These are phyloP conservation scores for Gaultheria prostrata DNA, from an alignment of 148 eudicot genomes.

Conservation along the genomic window DNA sequence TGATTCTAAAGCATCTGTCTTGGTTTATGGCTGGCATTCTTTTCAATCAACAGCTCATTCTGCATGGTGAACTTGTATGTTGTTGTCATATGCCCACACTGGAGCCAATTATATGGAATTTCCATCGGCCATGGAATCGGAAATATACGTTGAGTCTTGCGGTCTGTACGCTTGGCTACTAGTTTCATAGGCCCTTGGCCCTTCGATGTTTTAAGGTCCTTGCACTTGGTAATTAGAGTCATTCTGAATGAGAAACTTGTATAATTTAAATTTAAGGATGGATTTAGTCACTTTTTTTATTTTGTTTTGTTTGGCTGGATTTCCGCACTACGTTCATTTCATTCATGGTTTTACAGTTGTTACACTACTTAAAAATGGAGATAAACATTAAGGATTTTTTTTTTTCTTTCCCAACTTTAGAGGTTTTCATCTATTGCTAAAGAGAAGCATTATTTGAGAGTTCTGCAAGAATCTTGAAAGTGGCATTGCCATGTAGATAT, in stretches of 20 bases:
- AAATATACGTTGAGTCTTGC: background rate
- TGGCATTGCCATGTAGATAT: background rate
- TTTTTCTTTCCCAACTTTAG: background rate
- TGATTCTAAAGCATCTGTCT: background rate
- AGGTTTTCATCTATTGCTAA: background rate
- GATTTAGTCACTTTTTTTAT: background rate
- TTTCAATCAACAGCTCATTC: background rate
- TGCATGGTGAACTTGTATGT: background rate
- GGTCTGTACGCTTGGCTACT: background rate
- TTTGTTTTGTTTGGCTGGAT: background rate
- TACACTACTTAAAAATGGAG: background rate
- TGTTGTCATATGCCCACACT: background rate
- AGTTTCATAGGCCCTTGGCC: background rate
- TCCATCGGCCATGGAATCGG: background rate
- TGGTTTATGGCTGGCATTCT: background rate
- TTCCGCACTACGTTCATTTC: background rate
- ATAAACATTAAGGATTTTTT: background rate
- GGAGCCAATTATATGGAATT: background rate
- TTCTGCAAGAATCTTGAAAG: background rate
- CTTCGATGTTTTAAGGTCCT: background rate
- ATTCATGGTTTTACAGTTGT: background rate
- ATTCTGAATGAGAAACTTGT: background rate
- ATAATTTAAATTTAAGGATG: background rate
- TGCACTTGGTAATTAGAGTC: background rate
- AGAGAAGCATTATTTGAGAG: background rate